Evolutionary conservation across 352 stramenopile genomes (phyloP).

Genomic region (Phytophthora meadii): DNA sequence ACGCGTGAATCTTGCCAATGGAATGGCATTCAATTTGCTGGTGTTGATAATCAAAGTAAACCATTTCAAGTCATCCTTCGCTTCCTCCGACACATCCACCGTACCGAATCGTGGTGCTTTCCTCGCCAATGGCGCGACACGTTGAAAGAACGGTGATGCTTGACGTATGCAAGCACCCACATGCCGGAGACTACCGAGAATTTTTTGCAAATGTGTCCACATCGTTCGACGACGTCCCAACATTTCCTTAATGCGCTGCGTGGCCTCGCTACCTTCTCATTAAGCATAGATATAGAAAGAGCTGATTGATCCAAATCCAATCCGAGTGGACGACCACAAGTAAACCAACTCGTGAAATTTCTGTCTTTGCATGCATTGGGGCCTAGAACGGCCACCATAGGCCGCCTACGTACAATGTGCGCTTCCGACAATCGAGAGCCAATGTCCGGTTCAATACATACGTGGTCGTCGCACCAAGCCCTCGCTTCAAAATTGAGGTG

Average conservation of each 20-base stretch:
- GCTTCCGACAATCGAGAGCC: background rate
- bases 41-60: background rate
- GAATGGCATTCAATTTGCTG: background rate
- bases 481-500: background rate
- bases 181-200: no score
- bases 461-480: background rate
- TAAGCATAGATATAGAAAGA: no score
- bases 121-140: background rate
- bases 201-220: no score
- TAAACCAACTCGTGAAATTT: no score
- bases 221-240: no score
- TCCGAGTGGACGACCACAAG: no score
- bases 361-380: no score
- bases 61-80: background rate
- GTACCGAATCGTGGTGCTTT: background rate
- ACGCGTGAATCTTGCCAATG: background rate
- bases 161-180: background rate
- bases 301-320: no score
- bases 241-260: no score
- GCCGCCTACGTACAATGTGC: background rate
- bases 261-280: no score
- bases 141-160: background rate
- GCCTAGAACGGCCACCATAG: background rate
- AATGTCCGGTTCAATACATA: background rate
- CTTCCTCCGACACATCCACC: background rate